Percentiles rank a stretch among this genome's conserved stretches.
These are phyloP conservation scores for Cystobasidiaceae sp. DNA, from an alignment of 1,284 basidiomycete genomes.

Conservation along the genomic window DNA sequence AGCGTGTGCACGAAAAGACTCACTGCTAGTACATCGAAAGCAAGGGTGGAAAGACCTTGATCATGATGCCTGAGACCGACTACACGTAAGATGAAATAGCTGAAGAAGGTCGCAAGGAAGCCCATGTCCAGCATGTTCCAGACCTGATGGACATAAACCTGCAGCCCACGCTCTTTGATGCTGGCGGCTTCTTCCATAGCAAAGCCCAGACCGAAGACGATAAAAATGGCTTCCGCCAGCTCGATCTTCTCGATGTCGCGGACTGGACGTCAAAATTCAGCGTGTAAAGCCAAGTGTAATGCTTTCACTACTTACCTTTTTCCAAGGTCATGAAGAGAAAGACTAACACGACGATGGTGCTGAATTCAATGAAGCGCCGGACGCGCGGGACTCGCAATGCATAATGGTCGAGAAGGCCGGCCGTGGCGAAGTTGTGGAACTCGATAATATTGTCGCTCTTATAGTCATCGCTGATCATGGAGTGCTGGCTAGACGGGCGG, in stretches of 20 bases:
- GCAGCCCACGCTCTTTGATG: conserved; percentile 16
- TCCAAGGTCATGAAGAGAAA: conserved; percentile 37
- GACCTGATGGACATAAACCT: conserved; percentile 13
- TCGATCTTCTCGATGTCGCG: conserved; percentile 27
- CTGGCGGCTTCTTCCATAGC: conserved; percentile 38
- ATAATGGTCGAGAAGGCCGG: conserved; percentile 40
- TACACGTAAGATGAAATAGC: conserved; percentile 32
- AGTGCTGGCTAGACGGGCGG: conserved; percentile 31
- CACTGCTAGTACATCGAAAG: conserved; percentile 39
- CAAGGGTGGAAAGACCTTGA: conserved; percentile 20
- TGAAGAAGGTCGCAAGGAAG: conserved; percentile 34
- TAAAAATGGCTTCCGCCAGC: conserved; percentile 36
- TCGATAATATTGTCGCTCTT: conserved; percentile 36
- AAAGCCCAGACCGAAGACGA: conserved; percentile 38
- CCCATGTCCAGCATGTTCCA: conserved; percentile 30
- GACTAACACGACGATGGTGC: conserved; percentile 34
- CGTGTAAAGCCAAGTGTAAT: neutral
- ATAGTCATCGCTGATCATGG: conserved; percentile 39
- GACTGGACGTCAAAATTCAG: neutral
- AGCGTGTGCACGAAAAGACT: neutral
- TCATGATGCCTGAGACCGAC: conserved; percentile 27
- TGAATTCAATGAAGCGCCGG: conserved; percentile 31
- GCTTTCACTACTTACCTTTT: neutral
- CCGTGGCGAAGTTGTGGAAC: conserved; percentile 35
- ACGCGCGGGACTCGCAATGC: conserved; percentile 38